Evolutionary conservation across 768 basidiomycete species (phyloP), one percentile per base, ranked within the genome.

Genomic region (Tricholoma terreum): DNA sequence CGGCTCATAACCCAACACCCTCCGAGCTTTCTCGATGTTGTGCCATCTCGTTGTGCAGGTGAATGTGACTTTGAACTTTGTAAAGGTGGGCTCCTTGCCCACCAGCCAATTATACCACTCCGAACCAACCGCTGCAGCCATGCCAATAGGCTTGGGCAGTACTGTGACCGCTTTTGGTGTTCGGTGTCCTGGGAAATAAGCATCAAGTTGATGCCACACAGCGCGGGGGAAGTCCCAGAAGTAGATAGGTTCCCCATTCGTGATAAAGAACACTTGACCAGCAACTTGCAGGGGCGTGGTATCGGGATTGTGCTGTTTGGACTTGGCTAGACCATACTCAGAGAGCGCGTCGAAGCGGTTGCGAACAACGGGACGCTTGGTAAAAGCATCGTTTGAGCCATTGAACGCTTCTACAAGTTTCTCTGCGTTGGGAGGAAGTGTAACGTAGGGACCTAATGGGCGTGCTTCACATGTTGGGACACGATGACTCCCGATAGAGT

Each of bases 201-300:
- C 75, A 67, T 85, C 84, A 54, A 90, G 79, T 19, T 80, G 77
- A 27, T 79, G 73, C 93, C 92, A 98, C n/a, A 97, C 73, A 2
- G 81, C 72, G 6, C 92, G 82, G 30, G 86, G 80, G 66, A 96
- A 87, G 74, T 97, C 94, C 96, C 96, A 99, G 77, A 98, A 98
- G 72, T 92, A 92, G 55, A 87, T 80, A 2, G 95, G 96, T 68
- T 98, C 95, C 60, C 94, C 94, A 67, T 98, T 98, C 56, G 94
- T 95, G 73, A 99, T 91, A 80, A 94, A 96, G 77, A 94, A 99
- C 3, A 75, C 91, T 70, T 98, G 91, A 0, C 96, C 96, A 4
- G 93, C 94, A 53, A 98, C 91, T 62, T 87, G 81, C 8, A 94
- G 78, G 7, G 86, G 84, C 51, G 81, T 80, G 0, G 69, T 69